Conservation (phyloP, 176 grass and related monocot species). For the Paspalum notatum region DNA sequence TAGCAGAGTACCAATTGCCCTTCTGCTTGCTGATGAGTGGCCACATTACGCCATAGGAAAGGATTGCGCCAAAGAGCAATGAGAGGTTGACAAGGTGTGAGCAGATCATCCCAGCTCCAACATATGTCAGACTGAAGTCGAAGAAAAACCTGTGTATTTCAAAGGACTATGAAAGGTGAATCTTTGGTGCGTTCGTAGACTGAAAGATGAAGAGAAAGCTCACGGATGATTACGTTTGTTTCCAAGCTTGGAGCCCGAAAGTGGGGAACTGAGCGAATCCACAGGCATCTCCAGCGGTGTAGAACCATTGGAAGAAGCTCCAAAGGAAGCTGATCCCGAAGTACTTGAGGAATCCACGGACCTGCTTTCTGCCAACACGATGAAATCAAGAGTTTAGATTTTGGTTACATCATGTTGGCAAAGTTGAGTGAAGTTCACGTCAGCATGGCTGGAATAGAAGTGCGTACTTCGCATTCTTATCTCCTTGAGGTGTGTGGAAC, state of each 20-base stretch:
- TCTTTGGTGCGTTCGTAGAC: neutral
- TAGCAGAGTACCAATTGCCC: conserved; percentile 80
- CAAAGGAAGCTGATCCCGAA: conserved; percentile 83
- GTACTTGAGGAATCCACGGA: conserved; percentile 78
- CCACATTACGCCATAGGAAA: conserved; percentile 97
- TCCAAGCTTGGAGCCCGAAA: conserved; percentile 86
- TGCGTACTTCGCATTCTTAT: conserved; percentile 79
- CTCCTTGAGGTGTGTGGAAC: conserved; percentile 90
- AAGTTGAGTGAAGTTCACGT: conserved; percentile 11
- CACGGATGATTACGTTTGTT: conserved; percentile 70
- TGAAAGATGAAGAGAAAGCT: neutral
- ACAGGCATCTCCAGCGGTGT: conserved; percentile 70
- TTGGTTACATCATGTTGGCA: neutral
- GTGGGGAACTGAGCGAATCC: conserved; percentile 96
- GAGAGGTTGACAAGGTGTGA: conserved; percentile 95
- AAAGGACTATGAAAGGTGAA: neutral
- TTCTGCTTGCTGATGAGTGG: conserved; percentile 78
- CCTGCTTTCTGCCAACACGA: conserved; percentile 65
- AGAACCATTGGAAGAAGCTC: conserved; percentile 99
- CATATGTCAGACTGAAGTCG: conserved; percentile 95
- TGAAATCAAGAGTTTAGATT: neutral
- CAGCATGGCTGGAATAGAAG: conserved; percentile 14
- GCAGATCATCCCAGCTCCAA: conserved; percentile 97
- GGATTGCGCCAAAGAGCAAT: conserved; percentile 75
- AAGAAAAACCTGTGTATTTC: conserved; percentile 76